A percentile compares a stretch with the other conserved stretches of the same genome.
Conservation (phyloP, 2,329 filamentous ascomycete genomes). For the Aspergillus piperis region DNA sequence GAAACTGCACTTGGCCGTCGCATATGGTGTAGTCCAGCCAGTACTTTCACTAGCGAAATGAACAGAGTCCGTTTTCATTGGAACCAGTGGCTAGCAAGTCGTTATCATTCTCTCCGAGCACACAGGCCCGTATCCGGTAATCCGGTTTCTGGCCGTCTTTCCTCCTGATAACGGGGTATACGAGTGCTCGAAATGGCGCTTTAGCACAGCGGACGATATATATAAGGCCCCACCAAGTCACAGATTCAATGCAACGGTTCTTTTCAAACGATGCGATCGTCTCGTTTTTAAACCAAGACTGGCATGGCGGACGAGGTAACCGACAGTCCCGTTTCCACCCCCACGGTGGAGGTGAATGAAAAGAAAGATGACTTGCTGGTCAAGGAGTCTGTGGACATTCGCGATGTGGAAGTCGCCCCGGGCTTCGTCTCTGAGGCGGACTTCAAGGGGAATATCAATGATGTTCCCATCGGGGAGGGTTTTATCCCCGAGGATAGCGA, state of each 20-base stretch:
- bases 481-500: neutral
- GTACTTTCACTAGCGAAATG: neutral
- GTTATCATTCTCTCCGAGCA: neutral
- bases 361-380: neutral
- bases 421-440: neutral
- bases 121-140: neutral
- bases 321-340: neutral
- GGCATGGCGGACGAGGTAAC: neutral
- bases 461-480: neutral
- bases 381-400: neutral
- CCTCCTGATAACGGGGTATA: neutral
- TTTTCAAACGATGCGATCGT: neutral
- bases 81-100: neutral
- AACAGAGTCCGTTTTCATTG: neutral
- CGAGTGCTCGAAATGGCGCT: neutral
- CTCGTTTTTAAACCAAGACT: neutral
- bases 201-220: neutral
- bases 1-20: too few relatives aligned
- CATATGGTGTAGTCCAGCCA: neutral
- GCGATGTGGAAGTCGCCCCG: neutral
- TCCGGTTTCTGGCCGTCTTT: neutral
- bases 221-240: neutral
- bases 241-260: too few relatives aligned
- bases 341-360: neutral
- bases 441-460: neutral